These are phyloP conservation scores for Leccinum fibrillosum DNA, from an alignment of 768 basidiomycete species.

Conservation along the genomic window DNA sequence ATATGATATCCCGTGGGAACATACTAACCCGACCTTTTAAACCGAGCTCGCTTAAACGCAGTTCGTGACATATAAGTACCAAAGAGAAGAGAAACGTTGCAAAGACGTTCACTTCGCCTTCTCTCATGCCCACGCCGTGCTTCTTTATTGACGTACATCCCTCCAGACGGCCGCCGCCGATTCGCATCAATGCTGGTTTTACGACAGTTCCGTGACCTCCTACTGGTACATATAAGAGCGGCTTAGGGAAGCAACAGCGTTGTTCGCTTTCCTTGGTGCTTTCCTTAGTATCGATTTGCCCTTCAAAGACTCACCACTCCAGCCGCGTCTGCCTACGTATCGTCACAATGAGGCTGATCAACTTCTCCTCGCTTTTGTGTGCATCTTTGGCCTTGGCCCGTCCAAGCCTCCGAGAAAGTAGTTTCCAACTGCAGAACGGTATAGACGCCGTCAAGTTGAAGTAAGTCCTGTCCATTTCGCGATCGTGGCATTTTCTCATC, in stretches of 20 bases:
- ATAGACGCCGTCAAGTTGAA: constrained; percentile 41
- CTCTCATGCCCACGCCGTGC: background rate
- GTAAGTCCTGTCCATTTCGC: constrained; percentile 37
- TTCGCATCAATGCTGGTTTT: background rate
- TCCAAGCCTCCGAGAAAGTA: constrained; percentile 33
- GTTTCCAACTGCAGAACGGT: constrained; percentile 37
- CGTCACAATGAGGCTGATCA: background rate
- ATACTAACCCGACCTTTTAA: too few relatives aligned
- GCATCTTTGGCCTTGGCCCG: constrained; percentile 32
- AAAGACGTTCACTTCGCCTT: background rate
- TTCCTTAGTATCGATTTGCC: background rate
- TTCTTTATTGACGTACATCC: background rate
- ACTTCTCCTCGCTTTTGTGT: constrained; percentile 15
- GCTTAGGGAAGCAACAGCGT: background rate
- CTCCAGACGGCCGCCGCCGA: background rate
- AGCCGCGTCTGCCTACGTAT: background rate
- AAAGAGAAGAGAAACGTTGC: too few relatives aligned
- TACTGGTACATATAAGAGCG: background rate
- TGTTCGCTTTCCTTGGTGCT: background rate
- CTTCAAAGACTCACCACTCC: background rate
- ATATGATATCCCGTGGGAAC: too few relatives aligned
- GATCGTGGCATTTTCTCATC: constrained; percentile 54
- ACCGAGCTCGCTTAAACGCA: too few relatives aligned
- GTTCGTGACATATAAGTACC: too few relatives aligned
- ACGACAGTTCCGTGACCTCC: background rate